Evolutionary conservation across 768 basidiomycete genomes (phyloP), one percentile per base, ranked within the genome.

Genomic region (Amanita molliuscula): DNA sequence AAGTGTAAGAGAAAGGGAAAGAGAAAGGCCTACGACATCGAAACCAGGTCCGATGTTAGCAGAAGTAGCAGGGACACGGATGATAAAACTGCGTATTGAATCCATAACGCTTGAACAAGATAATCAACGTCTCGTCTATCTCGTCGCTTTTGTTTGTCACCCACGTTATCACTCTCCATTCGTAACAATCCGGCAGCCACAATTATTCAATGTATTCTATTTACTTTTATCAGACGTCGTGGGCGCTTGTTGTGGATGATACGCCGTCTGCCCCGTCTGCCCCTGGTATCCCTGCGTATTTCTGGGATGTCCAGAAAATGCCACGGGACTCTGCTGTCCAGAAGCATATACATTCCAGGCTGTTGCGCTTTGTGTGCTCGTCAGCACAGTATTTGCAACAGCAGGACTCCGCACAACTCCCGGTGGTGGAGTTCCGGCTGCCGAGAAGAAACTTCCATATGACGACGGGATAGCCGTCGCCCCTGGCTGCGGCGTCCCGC

Each of bases 1-100:
- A 59, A 98, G 75, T 13, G 80, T 83, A 57, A 97, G 78, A 56
- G 83, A 76, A 26, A 96, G 78, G 1, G 90, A 91, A 20, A 98
- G 81, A 0, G 95, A 94, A 55, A 99, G 84, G n/a, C 96, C 96
- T 56, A 97, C 92, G 55, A 98, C 96, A 65, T 99, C 96, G 67
- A 99, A 99, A 21, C 95, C 95, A 35, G 95, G 95, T 2, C 95
- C 95, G 61, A 99, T 93, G 72, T 99, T 99, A 56, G 95, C 95
- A 55, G 94, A 93, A 2, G 95, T 97, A n/a, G 92, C 92, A 8
- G 95, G 95, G 47, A 98, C 86, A 55, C 75, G 78, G 65, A 99
- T 90, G 33, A 71, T 74, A 67, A 92, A 78, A 10, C 56, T 63
- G 29, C 70, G 65, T 10, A 51, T 48, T 37, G 59, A 44, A 20